Conservation (phyloP, 345 rosid genomes). For the Lenwebbia sp. region DNA sequence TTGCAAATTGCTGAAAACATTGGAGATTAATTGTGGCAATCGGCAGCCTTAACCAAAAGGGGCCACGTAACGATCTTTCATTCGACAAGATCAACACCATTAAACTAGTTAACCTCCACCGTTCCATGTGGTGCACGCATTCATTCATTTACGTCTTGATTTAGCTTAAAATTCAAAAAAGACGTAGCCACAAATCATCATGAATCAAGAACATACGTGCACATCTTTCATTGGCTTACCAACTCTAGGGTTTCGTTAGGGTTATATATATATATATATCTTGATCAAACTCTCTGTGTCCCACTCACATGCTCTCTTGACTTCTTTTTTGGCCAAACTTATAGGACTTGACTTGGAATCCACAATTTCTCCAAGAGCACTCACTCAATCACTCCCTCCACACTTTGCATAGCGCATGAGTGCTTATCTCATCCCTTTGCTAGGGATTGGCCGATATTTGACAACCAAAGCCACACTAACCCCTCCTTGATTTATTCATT, state of each 20-base stretch:
- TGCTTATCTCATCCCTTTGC: background rate
- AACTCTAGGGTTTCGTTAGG: background rate
- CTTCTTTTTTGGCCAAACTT: background rate
- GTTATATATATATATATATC: background rate
- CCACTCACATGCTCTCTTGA: conserved; percentile 26
- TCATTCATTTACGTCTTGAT: background rate
- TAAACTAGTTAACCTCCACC: background rate
- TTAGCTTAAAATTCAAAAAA: background rate
- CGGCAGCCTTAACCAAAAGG: background rate
- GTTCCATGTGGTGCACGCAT: background rate
- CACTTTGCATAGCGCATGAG: background rate
- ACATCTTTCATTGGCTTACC: background rate
- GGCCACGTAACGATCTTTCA: background rate
- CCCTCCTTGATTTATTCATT: background rate
- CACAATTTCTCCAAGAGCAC: conserved; percentile 6
- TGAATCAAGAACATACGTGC: background rate
- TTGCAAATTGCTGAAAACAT: background rate
- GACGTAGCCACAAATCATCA: background rate
- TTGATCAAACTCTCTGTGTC: background rate
- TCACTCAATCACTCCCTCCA: background rate
- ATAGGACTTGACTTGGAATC: conserved; percentile 5
- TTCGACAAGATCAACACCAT: background rate
- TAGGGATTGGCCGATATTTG: conserved; percentile 3
- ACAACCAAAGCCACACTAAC: background rate
- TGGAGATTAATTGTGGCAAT: background rate